Evolutionary conservation across 768 basidiomycete species (phyloP), one percentile per base, ranked within the genome.

Genomic region (Collybiopsis luxurians): DNA sequence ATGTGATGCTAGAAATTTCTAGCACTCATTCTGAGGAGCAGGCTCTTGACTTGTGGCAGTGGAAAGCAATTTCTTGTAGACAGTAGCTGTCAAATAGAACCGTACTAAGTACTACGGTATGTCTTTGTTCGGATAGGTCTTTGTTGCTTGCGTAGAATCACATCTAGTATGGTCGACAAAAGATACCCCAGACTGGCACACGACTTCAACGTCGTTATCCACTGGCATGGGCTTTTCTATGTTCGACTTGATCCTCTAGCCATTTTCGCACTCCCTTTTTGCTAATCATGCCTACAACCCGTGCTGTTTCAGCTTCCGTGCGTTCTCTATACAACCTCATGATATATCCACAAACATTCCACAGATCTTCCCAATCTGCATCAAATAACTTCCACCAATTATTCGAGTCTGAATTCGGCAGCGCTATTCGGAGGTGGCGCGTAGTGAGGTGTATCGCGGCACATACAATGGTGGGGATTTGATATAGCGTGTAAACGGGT

Each of bases 351-450:
- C 87, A 87, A 7, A 95, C 85, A 62, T 78, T 84, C 86, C 89
- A 89, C 26, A 97, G 78, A 63, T 97, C 95, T 53, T 94, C 92
- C 84, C 86, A 91, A 0, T 84, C 77, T 0, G 92, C 90, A 66
- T 98, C 97, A 65, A 99, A 99, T 5, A 98, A 76, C 43, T 90
- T 85, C 89, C 91, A 96, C 97, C 97, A 99, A 56, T 85, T 82
- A 54, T 86, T 78, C 0, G 89, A 84, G 11, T 86, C 78, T 10
- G 75, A 73, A 1, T 84, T 85, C 0, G 94, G 92, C 0, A 98
- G 79, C 0, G 90, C 71, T 42, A 98, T 84, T 4, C 73, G 73
- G n/a, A 89, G 69, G 55, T 88, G 79, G 3, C 93, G 85, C 12
- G 83, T 80, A 2, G 92, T 79, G 46, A 98, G 84, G 51, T 95